Base-by-base conservation (phyloP, 371 early-diverging fungal species). In the Coemansia sp. region DNA sequence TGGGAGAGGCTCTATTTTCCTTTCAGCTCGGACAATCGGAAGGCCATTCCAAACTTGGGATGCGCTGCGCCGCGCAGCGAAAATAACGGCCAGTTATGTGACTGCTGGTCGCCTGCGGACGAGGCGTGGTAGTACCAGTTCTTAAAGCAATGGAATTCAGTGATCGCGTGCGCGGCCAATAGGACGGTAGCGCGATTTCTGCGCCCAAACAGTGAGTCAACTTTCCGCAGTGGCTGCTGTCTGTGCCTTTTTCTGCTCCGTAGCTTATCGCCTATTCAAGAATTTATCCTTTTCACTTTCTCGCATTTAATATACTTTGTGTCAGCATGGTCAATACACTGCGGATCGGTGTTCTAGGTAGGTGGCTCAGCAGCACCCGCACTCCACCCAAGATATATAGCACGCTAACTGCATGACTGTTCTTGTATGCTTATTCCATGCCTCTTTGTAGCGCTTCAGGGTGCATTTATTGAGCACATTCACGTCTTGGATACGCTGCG, bases 401-500 rank as follows among this genome's bases (percentile, higher is more conserved):
- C 9, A 49, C 49, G 9, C 49, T 49, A 49, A 49, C 19, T 19
- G 49, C 17, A 9, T 19, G n/a, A 3, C 5, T 41, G 13, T n/a
- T 44, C 15, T 15, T 44, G 44, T 44, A 13, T 44, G 44, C 44
- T 21, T 19, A 49, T 49, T 26, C 8, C 41, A 4, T 9, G 15
- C n/a, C n/a, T 15, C 12, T 44, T 3, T 57, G 68, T 68, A 69
- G 95, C 94, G 17, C 88, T 97, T 28, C 96, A 97, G 76, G 97
- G 97, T 49, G 97, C 95, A 3, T 95, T 94, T 66, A 69, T 84
- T 11, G 97, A 97, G 76, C 97, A 97, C 73, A 84, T 94, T 44
- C 82, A 92, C 70, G 85, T 92, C 63, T 84, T 97, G 28, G 80
- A 88, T 44, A 53, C 80, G 7, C 67, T 89, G 55, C 79, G 78